Evolutionary conservation across 2,329 filamentous ascomycete species (phyloP).

Genomic region (Phaeoacremonium minimum): DNA sequence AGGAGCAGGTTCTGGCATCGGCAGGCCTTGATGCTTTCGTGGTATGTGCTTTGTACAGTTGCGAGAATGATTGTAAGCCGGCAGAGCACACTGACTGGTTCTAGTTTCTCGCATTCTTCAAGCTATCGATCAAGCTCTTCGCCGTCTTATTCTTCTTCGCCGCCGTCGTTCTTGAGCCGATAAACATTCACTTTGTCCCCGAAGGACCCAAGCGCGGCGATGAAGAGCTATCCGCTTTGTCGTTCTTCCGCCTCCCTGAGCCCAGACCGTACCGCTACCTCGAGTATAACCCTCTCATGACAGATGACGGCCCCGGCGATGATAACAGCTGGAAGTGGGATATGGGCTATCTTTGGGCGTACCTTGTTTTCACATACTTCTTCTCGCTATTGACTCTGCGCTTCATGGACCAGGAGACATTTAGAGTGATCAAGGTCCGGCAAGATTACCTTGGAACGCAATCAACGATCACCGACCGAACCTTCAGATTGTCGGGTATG

Average conservation of each 20-base stretch:
- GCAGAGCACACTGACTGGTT: background rate
- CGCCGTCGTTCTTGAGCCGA: slow-evolving; percentile 73
- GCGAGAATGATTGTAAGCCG: background rate
- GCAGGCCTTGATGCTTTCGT: slow-evolving; percentile 95
- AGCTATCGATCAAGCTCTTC: slow-evolving; percentile 86
- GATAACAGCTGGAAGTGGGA: slow-evolving; percentile 21
- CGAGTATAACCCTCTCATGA: background rate
- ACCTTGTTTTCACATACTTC: slow-evolving; percentile 90
- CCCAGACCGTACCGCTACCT: background rate
- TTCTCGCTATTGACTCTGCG: slow-evolving; percentile 82
- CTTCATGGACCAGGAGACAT: slow-evolving; percentile 77
- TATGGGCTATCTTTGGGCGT: slow-evolving; percentile 76
- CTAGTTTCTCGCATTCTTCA: slow-evolving; percentile 88
- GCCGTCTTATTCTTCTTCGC: slow-evolving; percentile 77
- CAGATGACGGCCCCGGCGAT: slow-evolving; percentile 8
- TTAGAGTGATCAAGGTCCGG: slow-evolving; percentile 76
- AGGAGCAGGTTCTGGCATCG: slow-evolving; percentile 83
- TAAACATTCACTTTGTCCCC: slow-evolving; percentile 65
- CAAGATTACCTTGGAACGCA: slow-evolving; percentile 92
- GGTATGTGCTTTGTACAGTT: slow-evolving; percentile 42
- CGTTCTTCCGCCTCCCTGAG: slow-evolving; percentile 2
- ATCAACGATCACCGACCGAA: slow-evolving; percentile 92
- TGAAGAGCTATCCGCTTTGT: too few relatives aligned
- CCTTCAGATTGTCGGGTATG: slow-evolving; percentile 86
- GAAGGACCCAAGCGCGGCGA: too few relatives aligned